These are phyloP conservation scores for Tulasnella sp. DNA, from an alignment of 768 basidiomycete genomes.

Conservation along the genomic window DNA sequence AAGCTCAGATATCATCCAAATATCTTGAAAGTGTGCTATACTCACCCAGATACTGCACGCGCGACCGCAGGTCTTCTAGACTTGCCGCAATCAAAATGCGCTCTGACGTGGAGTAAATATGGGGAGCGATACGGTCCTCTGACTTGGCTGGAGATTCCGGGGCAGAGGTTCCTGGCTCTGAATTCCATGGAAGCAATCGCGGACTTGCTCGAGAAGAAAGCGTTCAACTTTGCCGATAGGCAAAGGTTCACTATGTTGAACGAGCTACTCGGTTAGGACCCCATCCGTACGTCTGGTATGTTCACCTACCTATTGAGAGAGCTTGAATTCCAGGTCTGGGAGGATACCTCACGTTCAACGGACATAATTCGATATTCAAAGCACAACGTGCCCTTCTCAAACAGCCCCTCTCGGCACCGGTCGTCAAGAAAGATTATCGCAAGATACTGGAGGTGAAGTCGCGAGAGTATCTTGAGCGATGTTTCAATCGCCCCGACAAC, in stretches of 20 bases:
- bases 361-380: too few relatives aligned
- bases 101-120: background rate
- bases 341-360: background rate
- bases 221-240: slow-evolving; percentile 13
- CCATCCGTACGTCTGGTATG: background rate
- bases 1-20: too few relatives aligned
- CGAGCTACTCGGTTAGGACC: background rate
- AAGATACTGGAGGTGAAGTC: background rate
- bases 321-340: too few relatives aligned
- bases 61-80: slow-evolving; percentile 21
- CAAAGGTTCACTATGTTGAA: background rate
- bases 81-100: background rate
- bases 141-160: background rate
- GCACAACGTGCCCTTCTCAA: background rate
- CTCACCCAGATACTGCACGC: too few relatives aligned
- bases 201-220: slow-evolving; percentile 15
- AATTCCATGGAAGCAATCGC: slow-evolving; percentile 1
- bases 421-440: background rate
- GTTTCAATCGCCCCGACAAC: background rate
- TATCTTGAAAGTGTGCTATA: too few relatives aligned
- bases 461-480: background rate
- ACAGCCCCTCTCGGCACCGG: background rate
- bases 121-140: slow-evolving; percentile 1
- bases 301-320: too few relatives aligned
- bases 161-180: slow-evolving; percentile 1